Base-by-base conservation (phyloP, 345 rosid species). In the Citrus maxima region DNA sequence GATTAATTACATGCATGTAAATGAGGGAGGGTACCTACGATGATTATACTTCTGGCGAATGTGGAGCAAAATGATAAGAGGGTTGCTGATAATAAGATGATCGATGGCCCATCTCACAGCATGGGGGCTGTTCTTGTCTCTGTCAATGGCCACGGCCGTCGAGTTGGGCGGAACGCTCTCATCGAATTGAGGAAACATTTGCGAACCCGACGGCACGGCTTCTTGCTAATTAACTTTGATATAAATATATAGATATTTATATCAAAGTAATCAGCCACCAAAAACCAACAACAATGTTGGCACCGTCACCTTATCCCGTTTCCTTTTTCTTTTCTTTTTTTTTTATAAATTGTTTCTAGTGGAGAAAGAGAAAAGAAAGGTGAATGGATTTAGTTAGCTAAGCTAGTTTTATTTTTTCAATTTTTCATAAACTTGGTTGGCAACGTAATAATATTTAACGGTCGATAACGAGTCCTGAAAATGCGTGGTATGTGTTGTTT, bases 41-140 rank as follows among this genome's bases (percentile, higher is more conserved):
- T 87, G 81, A 78, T 75, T 56, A 73, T 82, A 72, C 79, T 84
- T 89, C 58, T 82, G 87, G 75, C 74, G 85, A 77, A 95, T 97
- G 54, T 95, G 98, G 61, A 95, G 66, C 22, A 95, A 80, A 66
- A 85, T 81, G 76, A 92, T 74, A 35, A 74, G 76, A 6, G 87
- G 79, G 65, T 84, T 88, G 76, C 68, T 84, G 76, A 75, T 63
- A 24, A 72, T 27, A 34, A 93, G 97, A 84, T 88, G 88, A 40
- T 95, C 97, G 7, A 90, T 87, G 30, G 97, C 94, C 99, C 99
- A 95, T 28, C 94, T 89, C n/a, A 91, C 92, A 40, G 97, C 98
- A 54, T 85, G 87, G 9, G 83, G 89, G 89, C 96, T 93, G 88
- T 88, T 92, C 88, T 90, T 93, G 79, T 91, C 95, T 78, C 83